Evolutionary conservation across 2,329 filamentous ascomycete species (phyloP), one percentile per base, ranked within the genome.

Genomic region (Alternaria viburni): DNA sequence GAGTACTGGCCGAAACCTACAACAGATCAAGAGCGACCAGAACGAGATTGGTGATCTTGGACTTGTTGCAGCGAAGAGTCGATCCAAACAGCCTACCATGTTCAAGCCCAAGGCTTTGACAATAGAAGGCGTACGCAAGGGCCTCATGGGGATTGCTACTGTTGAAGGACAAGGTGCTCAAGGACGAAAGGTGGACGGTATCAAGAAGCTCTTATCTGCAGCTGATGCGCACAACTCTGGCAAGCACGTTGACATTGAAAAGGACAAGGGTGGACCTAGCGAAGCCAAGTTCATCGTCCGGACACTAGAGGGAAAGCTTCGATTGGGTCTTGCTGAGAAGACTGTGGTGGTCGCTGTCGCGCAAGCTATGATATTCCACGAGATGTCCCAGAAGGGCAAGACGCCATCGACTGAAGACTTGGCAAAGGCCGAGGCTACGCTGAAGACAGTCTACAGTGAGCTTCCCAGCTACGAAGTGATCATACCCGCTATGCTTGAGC

Each of bases 21-120:
- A 90, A 41, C 90, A 97, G 56, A 97, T 99, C 84, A 98, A 97
- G 82, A 89, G 91, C 52, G 94, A 98, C 72, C 96, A 99, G 77
- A 93, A 96, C 74, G 93, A 97, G 73, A 97, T 98, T 80, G 96
- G 96, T 57, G 96, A 99, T 79, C 86, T 99, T 11, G 96, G 96
- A 11, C 84, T 98, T 32, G 95, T 99, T 1, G 96, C 96, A 46
- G 93, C 97, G 52, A 97, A 98, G 84, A 97, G 93, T 82, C 89
- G 95, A 80, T 93, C 91, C 13, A 98, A 94, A 49, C 96, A 99
- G 76, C 93, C 93, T 11, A 98, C 96, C 21, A 97, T 99, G 93
- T 97, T 98, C 85, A 97, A 97, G 80, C 96, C 94, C 3, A 97
- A 97, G 81, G 86, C 94, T 26, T 83, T 99, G 71, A 97, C 94